Evolutionary conservation across 306 rosid genomes (phyloP).

Genomic region (Medicago lupulina): DNA sequence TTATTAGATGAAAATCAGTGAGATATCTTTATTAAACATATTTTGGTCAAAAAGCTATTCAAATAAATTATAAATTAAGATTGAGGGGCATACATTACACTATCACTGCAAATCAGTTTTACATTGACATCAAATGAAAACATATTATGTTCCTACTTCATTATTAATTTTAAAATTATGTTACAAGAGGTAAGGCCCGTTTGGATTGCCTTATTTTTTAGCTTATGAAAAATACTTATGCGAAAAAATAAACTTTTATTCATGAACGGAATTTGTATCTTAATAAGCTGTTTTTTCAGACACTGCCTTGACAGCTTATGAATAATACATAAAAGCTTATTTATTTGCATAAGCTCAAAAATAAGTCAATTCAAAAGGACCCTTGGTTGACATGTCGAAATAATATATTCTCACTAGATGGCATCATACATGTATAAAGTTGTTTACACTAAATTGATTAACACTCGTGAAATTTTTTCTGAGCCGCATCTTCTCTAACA

Average conservation of each 20-base stretch:
- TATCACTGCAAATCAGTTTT: neutral
- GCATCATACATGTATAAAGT: neutral
- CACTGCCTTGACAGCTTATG: no score
- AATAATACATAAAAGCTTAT: no score
- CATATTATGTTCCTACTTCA: neutral
- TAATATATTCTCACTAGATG: neutral
- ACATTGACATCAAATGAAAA: neutral
- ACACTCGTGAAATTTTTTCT: neutral
- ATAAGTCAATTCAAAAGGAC: no score
- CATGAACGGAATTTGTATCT: no score
- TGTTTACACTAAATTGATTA: neutral
- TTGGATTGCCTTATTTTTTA: no score
- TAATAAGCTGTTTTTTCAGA: no score
- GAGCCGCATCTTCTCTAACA: neutral
- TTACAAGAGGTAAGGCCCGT: neutral
- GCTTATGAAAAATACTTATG: no score
- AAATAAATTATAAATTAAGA: neutral
- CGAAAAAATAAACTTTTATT: no score
- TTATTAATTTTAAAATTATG: neutral
- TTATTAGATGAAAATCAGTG: neutral
- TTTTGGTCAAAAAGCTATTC: constrained; percentile 1
- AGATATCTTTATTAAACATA: neutral
- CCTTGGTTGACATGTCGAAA: neutral
- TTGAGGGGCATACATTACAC: neutral
- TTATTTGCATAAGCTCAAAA: no score